Evolutionary conservation across 192 early-diverging fungal species (phyloP).

Genomic region (Anaeromyces robustus): DNA sequence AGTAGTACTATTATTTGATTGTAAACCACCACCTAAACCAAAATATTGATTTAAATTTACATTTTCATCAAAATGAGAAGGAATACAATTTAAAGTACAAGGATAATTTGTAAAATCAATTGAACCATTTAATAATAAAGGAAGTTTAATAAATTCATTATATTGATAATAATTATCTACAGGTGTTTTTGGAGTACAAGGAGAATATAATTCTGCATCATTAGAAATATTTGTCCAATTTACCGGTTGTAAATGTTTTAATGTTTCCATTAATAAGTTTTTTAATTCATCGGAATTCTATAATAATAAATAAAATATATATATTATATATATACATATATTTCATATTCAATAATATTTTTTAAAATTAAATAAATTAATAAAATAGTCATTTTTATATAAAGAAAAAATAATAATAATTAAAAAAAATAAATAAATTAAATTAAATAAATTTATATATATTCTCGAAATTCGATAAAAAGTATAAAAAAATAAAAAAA

Average conservation of each 20-base stretch:
- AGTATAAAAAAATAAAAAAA: too few relatives aligned
- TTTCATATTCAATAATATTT: too few relatives aligned
- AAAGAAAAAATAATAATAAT: too few relatives aligned
- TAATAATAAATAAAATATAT: too few relatives aligned
- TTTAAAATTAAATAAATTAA: too few relatives aligned
- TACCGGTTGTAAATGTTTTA: not conserved
- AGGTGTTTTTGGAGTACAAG: not conserved
- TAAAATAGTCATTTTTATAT: too few relatives aligned
- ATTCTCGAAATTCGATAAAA: too few relatives aligned
- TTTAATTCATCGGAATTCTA: not conserved
- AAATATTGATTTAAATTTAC: not conserved
- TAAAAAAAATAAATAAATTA: too few relatives aligned
- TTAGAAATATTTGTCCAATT: not conserved
- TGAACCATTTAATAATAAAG: not conserved
- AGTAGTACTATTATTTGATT: not conserved
- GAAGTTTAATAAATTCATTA: not conserved
- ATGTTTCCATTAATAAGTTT: not conserved
- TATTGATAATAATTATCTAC: not conserved
- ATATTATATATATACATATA: too few relatives aligned
- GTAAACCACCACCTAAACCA: not conserved
- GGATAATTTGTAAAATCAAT: not conserved
- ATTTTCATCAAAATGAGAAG: not conserved
- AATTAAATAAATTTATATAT: too few relatives aligned
- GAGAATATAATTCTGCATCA: not conserved
- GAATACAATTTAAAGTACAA: not conserved